Evolutionary conservation across 2,329 filamentous ascomycete species (phyloP).

Genomic region (Penicillium sp.): DNA sequence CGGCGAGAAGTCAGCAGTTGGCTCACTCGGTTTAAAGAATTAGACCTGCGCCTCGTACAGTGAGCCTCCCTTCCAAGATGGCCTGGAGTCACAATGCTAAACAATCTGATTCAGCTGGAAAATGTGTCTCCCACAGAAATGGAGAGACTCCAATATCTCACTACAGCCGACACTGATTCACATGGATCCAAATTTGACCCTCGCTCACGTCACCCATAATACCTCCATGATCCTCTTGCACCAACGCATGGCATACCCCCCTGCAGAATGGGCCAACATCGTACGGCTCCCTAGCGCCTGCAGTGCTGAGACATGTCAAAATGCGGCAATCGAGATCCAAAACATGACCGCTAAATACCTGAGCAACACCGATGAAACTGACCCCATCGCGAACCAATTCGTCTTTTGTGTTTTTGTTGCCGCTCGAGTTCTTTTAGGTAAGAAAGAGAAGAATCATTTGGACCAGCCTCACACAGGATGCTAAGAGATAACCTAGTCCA

Average conservation of each 20-base stretch:
- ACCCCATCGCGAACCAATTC: slow-evolving; percentile 38
- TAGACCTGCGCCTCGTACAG: slow-evolving; percentile 32
- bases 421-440: slow-evolving; percentile 32
- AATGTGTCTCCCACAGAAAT: slow-evolving; percentile 42
- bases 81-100: background rate
- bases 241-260: slow-evolving; percentile 9
- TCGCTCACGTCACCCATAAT: slow-evolving; percentile 53
- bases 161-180: slow-evolving; percentile 18
- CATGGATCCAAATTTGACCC: slow-evolving; percentile 52
- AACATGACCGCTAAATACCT: slow-evolving; percentile 50
- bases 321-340: slow-evolving; percentile 3
- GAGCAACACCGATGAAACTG: slow-evolving; percentile 31
- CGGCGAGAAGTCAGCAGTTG: slow-evolving; percentile 32
- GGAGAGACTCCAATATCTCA: slow-evolving; percentile 38
- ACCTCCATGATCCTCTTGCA: slow-evolving; percentile 52
- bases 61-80: slow-evolving; percentile 11
- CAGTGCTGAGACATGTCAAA: slow-evolving; percentile 6
- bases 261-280: slow-evolving; percentile 6
- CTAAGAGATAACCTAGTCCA: slow-evolving; percentile 22
- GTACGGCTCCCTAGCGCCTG: slow-evolving; percentile 3
- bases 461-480: background rate
- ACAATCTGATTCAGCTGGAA: background rate
- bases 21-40: slow-evolving; percentile 31
- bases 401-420: slow-evolving; percentile 49
- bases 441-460: background rate